Evolutionary conservation across 164 flowering plant species (phyloP).

Genomic region (Akebia trifoliata): DNA sequence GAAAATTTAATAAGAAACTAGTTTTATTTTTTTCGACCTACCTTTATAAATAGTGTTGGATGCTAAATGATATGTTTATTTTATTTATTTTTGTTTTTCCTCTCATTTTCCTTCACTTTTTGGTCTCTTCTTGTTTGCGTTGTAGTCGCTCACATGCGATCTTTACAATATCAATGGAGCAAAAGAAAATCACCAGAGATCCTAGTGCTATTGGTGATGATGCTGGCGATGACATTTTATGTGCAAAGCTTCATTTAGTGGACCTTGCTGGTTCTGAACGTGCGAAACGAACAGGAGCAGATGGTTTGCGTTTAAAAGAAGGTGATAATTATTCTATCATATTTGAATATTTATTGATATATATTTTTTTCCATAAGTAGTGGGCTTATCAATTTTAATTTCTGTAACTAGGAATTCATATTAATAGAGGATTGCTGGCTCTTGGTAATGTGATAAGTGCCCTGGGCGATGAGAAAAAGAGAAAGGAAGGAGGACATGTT

Average conservation of each 20-base stretch:
- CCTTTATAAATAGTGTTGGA: too few relatives aligned
- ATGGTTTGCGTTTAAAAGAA: slow-evolving; percentile 91
- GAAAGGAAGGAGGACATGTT: slow-evolving; percentile 96
- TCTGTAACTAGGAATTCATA: slow-evolving; percentile 65
- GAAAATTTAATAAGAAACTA: neutral
- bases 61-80: neutral
- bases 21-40: neutral
- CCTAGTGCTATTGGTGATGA: slow-evolving; percentile 41
- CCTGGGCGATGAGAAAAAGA: slow-evolving; percentile 94
- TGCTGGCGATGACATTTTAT: slow-evolving; percentile 60
- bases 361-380: neutral
- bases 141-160: slow-evolving; percentile 98
- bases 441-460: slow-evolving; percentile 99
- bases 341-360: neutral
- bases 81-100: neutral
- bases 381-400: neutral
- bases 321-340: slow-evolving; percentile 33
- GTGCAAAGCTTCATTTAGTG: slow-evolving; percentile 92
- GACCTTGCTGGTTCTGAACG: slow-evolving; percentile 99
- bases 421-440: slow-evolving; percentile 86
- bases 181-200: slow-evolving; percentile 40
- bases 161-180: slow-evolving; percentile 93
- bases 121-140: neutral
- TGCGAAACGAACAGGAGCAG: slow-evolving; percentile 94
- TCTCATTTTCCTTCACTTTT: neutral